Evolutionary conservation across 2,329 filamentous ascomycete species (phyloP).

Genomic region (Spiromastix sp.): DNA sequence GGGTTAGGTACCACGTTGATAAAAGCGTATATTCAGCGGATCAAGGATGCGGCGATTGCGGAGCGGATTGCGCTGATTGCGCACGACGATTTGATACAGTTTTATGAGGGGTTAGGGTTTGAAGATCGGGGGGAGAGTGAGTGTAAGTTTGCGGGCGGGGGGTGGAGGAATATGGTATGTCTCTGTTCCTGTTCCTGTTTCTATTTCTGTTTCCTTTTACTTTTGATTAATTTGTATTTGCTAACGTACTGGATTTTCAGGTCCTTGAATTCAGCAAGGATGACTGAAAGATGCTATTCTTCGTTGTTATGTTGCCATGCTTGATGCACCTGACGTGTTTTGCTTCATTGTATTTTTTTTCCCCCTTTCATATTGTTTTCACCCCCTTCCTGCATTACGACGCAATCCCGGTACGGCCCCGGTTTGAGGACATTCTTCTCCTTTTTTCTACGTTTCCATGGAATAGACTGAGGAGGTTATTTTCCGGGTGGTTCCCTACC

Average conservation of each 20-base stretch:
- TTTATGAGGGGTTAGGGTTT: conserved; percentile 71
- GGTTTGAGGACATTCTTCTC: no score
- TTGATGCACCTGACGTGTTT: no score
- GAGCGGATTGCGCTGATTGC: conserved; percentile 68
- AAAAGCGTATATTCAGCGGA: conserved; percentile 65
- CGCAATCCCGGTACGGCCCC: no score
- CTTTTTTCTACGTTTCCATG: no score
- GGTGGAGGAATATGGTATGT: conserved; percentile 72
- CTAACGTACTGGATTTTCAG: neutral
- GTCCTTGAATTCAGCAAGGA: conserved; percentile 4
- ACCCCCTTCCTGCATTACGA: no score
- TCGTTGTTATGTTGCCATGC: no score
- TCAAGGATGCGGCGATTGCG: conserved; percentile 58
- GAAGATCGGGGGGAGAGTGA: conserved; percentile 56
- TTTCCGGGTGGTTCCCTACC: no score
- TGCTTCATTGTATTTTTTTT: no score
- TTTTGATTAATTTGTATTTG: neutral
- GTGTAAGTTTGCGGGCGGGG: conserved; percentile 64
- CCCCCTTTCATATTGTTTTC: no score
- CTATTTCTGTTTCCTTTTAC: conserved; percentile 6
- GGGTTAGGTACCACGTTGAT: conserved; percentile 66
- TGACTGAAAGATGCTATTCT: neutral
- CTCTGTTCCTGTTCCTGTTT: conserved; percentile 16
- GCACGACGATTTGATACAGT: conserved; percentile 60
- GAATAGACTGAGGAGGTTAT: no score